A percentile compares a stretch with the other conserved stretches of the same genome.
Conservation (phyloP, 2,329 filamentous ascomycete genomes). For the Pyricularia sp. region DNA sequence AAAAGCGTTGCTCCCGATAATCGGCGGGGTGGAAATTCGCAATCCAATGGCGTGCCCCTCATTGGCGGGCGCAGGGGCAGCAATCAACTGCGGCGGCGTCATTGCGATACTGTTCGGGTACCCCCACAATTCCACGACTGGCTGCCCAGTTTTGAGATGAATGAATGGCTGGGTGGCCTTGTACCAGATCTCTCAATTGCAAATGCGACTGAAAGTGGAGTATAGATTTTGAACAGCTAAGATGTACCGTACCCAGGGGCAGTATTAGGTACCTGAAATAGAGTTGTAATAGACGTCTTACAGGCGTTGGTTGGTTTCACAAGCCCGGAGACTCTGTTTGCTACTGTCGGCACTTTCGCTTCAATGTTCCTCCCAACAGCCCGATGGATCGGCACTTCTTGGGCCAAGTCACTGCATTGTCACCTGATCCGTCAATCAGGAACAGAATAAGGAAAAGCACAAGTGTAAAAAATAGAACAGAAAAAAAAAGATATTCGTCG, state of each 20-base stretch:
- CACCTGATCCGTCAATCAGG: neutral
- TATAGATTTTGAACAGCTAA: neutral
- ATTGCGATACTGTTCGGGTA: neutral
- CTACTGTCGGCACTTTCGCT: neutral
- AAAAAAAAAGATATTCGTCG: neutral
- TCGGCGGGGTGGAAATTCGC: neutral
- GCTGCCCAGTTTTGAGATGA: neutral
- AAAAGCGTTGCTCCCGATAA: conserved; percentile 1
- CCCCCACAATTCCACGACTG: neutral
- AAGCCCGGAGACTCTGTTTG: neutral
- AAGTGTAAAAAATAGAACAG: neutral
- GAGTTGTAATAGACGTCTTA: neutral
- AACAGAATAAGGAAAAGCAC: neutral
- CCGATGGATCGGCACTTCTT: neutral
- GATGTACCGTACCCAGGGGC: neutral
- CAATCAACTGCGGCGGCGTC: neutral
- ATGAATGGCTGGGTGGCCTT: neutral
- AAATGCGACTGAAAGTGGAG: neutral
- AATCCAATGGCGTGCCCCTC: neutral
- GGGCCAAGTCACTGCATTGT: neutral
- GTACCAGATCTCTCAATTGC: neutral
- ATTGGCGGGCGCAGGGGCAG: neutral
- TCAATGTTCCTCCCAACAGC: neutral
- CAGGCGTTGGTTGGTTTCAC: neutral
- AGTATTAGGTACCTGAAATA: neutral